A percentile compares a stretch with the other conserved stretches of the same genome.
Conservation (phyloP, 208 protist species). For the Crithidia expoeki region DNA sequence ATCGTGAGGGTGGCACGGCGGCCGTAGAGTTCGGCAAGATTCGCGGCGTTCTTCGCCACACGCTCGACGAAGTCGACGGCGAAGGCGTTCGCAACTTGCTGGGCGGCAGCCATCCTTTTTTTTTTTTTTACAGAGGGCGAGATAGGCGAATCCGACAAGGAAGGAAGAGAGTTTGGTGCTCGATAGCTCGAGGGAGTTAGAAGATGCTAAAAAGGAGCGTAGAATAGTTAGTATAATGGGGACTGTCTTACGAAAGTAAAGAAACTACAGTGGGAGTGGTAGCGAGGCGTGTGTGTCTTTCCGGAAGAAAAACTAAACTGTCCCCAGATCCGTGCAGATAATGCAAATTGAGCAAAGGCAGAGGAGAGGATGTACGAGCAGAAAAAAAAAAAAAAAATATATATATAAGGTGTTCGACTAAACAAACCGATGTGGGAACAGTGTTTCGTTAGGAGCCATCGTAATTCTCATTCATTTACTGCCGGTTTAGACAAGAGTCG, state of each 20-base stretch:
- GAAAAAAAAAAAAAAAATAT: background rate
- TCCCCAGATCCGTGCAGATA: background rate
- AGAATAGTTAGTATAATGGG: background rate
- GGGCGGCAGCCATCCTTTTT: constrained; percentile 39
- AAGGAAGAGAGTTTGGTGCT: background rate
- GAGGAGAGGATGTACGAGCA: background rate
- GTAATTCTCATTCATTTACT: too few relatives aligned
- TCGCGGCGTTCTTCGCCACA: constrained; percentile 60
- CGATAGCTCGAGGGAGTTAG: background rate
- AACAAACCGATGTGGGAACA: background rate
- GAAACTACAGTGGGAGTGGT: background rate
- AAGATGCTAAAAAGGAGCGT: background rate
- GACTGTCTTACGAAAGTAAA: constrained; percentile 7
- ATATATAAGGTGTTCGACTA: too few relatives aligned
- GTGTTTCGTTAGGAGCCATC: too few relatives aligned
- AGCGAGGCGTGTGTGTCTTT: constrained; percentile 5
- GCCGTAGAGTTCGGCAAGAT: constrained; percentile 70
- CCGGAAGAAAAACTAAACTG: constrained; percentile 9
- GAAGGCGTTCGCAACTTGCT: constrained; percentile 84
- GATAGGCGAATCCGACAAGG: background rate
- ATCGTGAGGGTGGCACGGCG: constrained; percentile 63
- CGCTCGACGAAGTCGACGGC: constrained; percentile 85
- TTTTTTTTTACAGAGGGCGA: background rate
- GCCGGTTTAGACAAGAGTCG: too few relatives aligned
- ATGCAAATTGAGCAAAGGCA: too few relatives aligned